Evolutionary conservation across 2,329 filamentous ascomycete genomes (phyloP), one percentile per base, ranked within the genome.

Genomic region (Ambrosiella cleistominuta): DNA sequence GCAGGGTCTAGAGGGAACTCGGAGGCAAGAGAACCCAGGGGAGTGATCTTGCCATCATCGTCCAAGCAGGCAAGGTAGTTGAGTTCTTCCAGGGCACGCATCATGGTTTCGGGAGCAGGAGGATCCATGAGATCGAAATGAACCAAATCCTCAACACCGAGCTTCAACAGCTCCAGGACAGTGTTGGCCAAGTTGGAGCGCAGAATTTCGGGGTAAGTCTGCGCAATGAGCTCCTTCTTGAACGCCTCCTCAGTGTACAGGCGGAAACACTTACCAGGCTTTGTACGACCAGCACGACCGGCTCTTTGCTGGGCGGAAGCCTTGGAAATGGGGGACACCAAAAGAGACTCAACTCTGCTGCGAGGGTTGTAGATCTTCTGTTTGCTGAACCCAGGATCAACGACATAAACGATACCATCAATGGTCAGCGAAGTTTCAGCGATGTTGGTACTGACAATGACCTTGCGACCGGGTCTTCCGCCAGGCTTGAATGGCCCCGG

Each of bases 111-210:
- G 0, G 93, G 94, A 1, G 94, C 91, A 0, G 93, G 93, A 27
- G 93, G 93, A 65, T 98, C 93, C 91, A 98, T 97, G 53, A 98
- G 78, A 68, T 98, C 94, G 67, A 98, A 98, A 71, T 98, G 93
- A 9, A 98, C 93, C 54, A 98, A 76, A 70, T 98, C 93, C 64
- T 95, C 83, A 36, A 98, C 83, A 50, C 93, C 93, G 44, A 98
- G 83, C 73, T 98, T 97, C 78, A 97, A 97, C 66, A 98, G 74
- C 70, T 98, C 93, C 51, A 98, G 74, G 1, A 98, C 93, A 0
- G 93, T 98, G 65, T 89, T 95, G 61, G 93, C 84, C 63, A 98
- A 75, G 69, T 98, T 98, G 38, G 91, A 97, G 35, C 89, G 83
- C 56, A 98, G 77, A 67, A 98, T 90, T 69, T 98, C 93, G 0